phyloP scores from a whole-genome alignment of 1,284 basidiomycete species.

The Ganoderma resinaceum region DNA sequence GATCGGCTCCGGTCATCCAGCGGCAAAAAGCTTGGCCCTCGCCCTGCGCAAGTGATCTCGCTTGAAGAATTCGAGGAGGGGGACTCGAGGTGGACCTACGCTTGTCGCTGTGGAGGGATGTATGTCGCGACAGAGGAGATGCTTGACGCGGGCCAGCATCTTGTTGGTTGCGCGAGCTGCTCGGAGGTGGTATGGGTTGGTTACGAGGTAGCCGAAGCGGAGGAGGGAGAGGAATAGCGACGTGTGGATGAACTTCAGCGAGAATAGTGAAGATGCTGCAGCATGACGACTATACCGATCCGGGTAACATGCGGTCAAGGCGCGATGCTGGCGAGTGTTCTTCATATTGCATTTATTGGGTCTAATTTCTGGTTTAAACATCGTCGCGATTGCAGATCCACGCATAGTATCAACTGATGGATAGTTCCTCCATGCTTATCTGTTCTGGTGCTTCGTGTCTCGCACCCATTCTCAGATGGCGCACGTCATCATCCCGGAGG shows the following conservation, averaged over 20 bases:
- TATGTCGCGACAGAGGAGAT: conserved; percentile 63
- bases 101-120: conserved; percentile 73
- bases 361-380: neutral
- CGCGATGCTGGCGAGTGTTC: neutral
- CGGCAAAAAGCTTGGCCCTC: conserved; percentile 44
- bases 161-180: conserved; percentile 73
- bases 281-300: neutral
- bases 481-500: neutral
- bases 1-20: conserved; percentile 44
- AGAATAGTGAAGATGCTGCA: neutral
- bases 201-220: conserved; percentile 62
- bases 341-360: neutral
- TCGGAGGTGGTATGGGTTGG: conserved; percentile 84
- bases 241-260: neutral
- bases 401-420: neutral
- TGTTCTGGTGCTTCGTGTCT: neutral
- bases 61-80: conserved; percentile 67
- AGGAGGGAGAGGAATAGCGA: conserved; percentile 5
- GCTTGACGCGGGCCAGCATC: conserved; percentile 70
- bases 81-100: conserved; percentile 54
- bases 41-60: conserved; percentile 80
- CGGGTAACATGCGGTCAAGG: neutral
- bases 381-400: neutral
- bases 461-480: neutral
- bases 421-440: no score